Conservation (phyloP, 345 rosid species). For the Ailanthus altissimus region DNA sequence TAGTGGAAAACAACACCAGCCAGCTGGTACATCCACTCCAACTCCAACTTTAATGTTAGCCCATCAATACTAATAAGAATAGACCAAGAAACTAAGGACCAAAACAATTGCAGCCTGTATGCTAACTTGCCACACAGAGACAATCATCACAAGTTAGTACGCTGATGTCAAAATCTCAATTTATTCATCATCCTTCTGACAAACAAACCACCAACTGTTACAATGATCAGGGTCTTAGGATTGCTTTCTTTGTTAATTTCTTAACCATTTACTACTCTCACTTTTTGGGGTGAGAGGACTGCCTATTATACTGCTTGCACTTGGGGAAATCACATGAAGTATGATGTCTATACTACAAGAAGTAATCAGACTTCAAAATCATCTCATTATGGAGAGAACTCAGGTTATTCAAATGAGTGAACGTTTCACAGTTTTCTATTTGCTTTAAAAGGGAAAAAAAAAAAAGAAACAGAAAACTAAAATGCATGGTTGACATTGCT, state of each 20-base stretch:
- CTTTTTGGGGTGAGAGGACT: background rate
- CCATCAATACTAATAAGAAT: background rate
- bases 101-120: background rate
- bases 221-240: background rate
- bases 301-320: background rate
- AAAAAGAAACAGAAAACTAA: background rate
- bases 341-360: background rate
- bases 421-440: background rate
- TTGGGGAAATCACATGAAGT: background rate
- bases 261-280: background rate
- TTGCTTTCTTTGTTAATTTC: background rate
- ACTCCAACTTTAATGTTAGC: background rate
- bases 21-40: background rate
- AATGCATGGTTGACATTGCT: background rate
- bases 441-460: background rate
- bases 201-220: background rate
- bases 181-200: background rate
- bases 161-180: background rate
- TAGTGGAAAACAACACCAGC: background rate
- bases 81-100: background rate
- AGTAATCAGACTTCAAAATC: background rate
- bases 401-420: background rate
- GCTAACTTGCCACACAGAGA: background rate
- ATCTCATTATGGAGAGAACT: background rate
- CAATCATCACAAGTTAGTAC: background rate